A percentile compares a stretch with the other conserved stretches of the same genome.
These are phyloP conservation scores for Arabidopsis arenosa DNA, from an alignment of 345 rosid genomes.

Conservation along the genomic window DNA sequence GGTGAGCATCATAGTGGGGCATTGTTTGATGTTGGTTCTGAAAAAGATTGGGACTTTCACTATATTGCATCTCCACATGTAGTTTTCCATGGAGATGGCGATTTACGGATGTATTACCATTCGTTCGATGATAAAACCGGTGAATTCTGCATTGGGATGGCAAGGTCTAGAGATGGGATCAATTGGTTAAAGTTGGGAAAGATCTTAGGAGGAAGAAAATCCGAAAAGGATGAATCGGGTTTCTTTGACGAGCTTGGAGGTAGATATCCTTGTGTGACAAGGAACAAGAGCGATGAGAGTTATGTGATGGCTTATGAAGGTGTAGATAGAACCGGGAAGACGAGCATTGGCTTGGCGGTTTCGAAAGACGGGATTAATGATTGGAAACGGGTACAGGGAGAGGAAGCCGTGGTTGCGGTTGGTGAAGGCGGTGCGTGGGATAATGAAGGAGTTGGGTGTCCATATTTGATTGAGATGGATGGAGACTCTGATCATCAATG, in stretches of 20 bases:
- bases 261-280: constrained; percentile 61
- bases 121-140: constrained; percentile 64
- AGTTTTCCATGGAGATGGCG: constrained; percentile 66
- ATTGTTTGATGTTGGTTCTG: constrained; percentile 74
- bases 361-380: constrained; percentile 66
- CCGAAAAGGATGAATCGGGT: constrained; percentile 20
- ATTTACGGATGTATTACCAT: constrained; percentile 83
- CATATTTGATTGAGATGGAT: constrained; percentile 71
- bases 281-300: constrained; percentile 61
- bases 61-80: constrained; percentile 77
- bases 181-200: constrained; percentile 78
- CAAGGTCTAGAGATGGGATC: constrained; percentile 87
- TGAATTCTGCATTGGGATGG: constrained; percentile 64
- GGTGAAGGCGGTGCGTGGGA: constrained; percentile 68
- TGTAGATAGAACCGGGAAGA: constrained; percentile 51
- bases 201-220: constrained; percentile 57
- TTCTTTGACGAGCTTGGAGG: constrained; percentile 65
- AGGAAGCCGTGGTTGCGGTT: constrained; percentile 51
- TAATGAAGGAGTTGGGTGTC: constrained; percentile 63
- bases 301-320: constrained; percentile 83
- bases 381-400: constrained; percentile 59
- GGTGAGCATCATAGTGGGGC: constrained; percentile 89
- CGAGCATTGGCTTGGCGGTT: constrained; percentile 67
- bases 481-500: constrained; percentile 60
- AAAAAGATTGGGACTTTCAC: constrained; percentile 78